Percentiles rank a stretch among this genome's conserved stretches.
phyloP scores from a whole-genome alignment of 192 early-diverging fungal genomes.

The Cetraspora pellucida region DNA sequence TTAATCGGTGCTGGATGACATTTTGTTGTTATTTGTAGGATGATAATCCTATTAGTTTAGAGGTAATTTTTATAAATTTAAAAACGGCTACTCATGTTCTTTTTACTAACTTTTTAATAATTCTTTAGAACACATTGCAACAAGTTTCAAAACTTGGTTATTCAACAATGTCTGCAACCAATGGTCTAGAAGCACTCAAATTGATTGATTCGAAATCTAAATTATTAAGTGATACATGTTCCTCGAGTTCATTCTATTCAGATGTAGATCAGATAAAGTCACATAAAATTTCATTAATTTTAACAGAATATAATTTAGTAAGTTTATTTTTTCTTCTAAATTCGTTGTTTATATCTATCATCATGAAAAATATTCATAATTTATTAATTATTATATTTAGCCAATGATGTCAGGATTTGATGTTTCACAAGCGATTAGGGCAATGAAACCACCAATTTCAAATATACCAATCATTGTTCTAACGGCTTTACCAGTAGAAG shows the following conservation, averaged over 20 bases:
- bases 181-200: constrained; percentile 57
- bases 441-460: constrained; percentile 36
- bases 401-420: constrained; percentile 62
- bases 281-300: constrained; percentile 40
- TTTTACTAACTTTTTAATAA: no score
- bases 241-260: neutral
- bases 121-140: no score
- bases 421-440: constrained; percentile 50
- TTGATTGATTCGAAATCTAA: neutral
- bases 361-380: neutral
- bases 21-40: constrained; percentile 37
- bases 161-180: constrained; percentile 49
- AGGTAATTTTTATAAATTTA: no score
- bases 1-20: constrained; percentile 3
- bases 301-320: constrained; percentile 60
- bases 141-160: no score
- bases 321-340: neutral
- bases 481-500: constrained; percentile 57
- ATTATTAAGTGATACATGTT: no score
- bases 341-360: no score
- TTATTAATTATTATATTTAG: neutral
- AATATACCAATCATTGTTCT: constrained; percentile 60
- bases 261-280: constrained; percentile 4
- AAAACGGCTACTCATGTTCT: no score
- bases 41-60: constrained; percentile 26